Evolutionary conservation across 148 eudicot species (phyloP), one percentile per base, ranked within the genome.

Genomic region (Dysphania ambrosioides): DNA sequence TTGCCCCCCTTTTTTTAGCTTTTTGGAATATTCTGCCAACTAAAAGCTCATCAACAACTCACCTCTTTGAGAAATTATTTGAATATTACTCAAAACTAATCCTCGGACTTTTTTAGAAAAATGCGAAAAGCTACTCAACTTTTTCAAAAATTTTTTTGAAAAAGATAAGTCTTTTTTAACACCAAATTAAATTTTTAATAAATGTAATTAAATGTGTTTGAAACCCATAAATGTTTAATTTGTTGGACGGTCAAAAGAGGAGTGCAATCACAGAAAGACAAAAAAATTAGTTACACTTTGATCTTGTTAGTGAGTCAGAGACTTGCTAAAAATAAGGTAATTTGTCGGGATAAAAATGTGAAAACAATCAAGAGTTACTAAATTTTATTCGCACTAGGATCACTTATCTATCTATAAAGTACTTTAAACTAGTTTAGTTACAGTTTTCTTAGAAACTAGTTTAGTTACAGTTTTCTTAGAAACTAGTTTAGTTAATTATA

Each of bases 11-110:
- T 32, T 29, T 29, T 56, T 36, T 9, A n/a, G 23, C 74, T 49
- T 68, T 79, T 79, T 79, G 78, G 68, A 68, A 24, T 55, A 55
- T 67, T 47, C 68, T 60, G 67, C 72, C 59, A 56, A 42, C 47
- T 29, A 55, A 51, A 62, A 6, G 3, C 12, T 72, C 56, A 72
- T 71, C 31, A 44, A 75, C n/a, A 75, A 68, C 55, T 8, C 29
- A 68, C 1, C 9, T 35, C 16, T 2, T 56, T n/a, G 24, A 32
- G 7, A n/a, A 30, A 29, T 18, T 29, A 55, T 19, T 58, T 26
- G 29, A 9, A 35, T n/a, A 34, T 2, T 62, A 62, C 75, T 34
- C 58, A 47, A 70, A n/a, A n/a, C n/a, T 47, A 47, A 77, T 77
- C 30, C 59, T 55, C 36, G 44, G 32, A 68, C 53, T 68, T 27